A percentile compares a stretch with the other conserved stretches of the same genome.
Evolutionary conservation across 768 basidiomycete genomes (phyloP).

Genomic region (Cystobasidium onofrii): DNA sequence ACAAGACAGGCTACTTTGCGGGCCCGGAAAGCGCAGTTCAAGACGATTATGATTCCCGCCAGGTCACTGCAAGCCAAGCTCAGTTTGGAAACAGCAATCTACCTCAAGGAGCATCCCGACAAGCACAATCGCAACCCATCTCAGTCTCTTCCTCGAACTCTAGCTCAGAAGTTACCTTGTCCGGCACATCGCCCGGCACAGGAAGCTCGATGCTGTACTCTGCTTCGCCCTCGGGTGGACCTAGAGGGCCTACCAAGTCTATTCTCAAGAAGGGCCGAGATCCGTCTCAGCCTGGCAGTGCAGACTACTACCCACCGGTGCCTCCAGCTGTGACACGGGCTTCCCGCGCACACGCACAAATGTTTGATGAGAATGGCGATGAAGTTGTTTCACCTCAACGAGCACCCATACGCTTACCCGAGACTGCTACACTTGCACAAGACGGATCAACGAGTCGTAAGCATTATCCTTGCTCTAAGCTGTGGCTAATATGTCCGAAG

Average conservation of each 20-base stretch:
- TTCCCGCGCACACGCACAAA: constrained; percentile 12
- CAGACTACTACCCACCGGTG: constrained; percentile 28
- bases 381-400: neutral
- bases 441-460: neutral
- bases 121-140: neutral
- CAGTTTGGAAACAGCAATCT: neutral
- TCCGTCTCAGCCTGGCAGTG: neutral
- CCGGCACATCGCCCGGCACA: neutral
- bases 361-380: constrained; percentile 25
- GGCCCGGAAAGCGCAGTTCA: constrained; percentile 1
- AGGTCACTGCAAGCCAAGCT: constrained; percentile 4
- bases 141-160: neutral
- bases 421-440: neutral
- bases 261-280: constrained; percentile 27
- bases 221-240: neutral
- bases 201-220: neutral
- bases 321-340: constrained; percentile 18
- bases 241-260: neutral
- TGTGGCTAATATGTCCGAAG: neutral
- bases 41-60: constrained; percentile 6
- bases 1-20: constrained; percentile 9
- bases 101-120: neutral
- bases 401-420: neutral
- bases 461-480: neutral
- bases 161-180: neutral